Conservation (phyloP, 2,329 filamentous ascomycete genomes). For the Escovopsis weberi region DNA sequence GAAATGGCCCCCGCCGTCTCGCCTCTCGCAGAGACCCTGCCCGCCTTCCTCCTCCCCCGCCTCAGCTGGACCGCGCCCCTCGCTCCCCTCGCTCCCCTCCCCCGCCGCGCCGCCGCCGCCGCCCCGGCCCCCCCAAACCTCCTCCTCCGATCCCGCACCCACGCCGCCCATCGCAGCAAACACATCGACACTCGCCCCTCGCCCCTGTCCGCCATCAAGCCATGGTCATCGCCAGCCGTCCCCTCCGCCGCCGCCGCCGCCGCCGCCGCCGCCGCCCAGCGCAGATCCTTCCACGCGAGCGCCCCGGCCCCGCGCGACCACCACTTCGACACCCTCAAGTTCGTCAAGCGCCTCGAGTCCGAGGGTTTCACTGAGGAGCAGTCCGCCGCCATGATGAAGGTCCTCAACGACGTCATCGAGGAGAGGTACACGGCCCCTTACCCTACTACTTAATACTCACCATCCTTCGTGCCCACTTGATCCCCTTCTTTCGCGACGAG, state of each 20-base stretch:
- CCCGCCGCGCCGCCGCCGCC: slow-evolving; percentile 10
- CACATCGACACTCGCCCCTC: slow-evolving; percentile 7
- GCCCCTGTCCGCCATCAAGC: slow-evolving; percentile 2
- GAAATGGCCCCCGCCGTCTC: slow-evolving; percentile 15
- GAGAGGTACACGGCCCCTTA: slow-evolving; percentile 52
- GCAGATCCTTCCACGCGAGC: slow-evolving; percentile 53
- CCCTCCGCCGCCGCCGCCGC: too few relatives aligned
- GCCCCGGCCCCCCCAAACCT: slow-evolving; percentile 6
- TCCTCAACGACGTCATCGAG: slow-evolving; percentile 91
- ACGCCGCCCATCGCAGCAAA: slow-evolving; percentile 8
- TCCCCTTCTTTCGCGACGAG: not conserved
- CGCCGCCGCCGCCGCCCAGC: slow-evolving; percentile 6
- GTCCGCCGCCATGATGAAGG: slow-evolving; percentile 95
- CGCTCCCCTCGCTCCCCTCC: slow-evolving; percentile 10
- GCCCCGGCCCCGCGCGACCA: slow-evolving; percentile 52
- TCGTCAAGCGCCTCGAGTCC: slow-evolving; percentile 75
- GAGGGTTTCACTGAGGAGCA: slow-evolving; percentile 96
- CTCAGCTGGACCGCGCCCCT: slow-evolving; percentile 34
- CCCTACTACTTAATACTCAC: not conserved
- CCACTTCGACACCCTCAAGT: slow-evolving; percentile 96
- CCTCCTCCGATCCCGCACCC: too few relatives aligned
- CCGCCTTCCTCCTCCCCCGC: slow-evolving; percentile 39
- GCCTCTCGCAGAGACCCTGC: slow-evolving; percentile 26
- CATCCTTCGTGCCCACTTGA: not conserved
- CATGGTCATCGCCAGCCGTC: slow-evolving; percentile 5